These are phyloP conservation scores for Microbotryum silenes-acaulis DNA, from an alignment of 1,284 basidiomycete genomes.

Conservation along the genomic window DNA sequence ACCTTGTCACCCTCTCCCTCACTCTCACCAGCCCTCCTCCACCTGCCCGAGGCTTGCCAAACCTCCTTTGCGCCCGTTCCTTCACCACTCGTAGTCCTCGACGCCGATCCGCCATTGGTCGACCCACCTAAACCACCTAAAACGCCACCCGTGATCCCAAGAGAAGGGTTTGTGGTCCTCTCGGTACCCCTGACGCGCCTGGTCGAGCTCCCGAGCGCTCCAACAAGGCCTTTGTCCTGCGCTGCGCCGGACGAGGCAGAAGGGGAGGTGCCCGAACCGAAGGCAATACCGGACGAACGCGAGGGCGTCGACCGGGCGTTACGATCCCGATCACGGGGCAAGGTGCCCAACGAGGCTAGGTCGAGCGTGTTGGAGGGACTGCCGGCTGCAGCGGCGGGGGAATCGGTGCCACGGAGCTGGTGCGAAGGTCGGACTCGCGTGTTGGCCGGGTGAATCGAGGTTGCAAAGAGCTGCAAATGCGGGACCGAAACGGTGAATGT, in stretches of 20 bases:
- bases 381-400: not conserved
- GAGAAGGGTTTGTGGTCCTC: not conserved
- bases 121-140: constrained; percentile 24
- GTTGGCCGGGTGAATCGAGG: constrained; percentile 24
- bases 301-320: constrained; percentile 2
- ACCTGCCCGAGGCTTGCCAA: constrained; percentile 29
- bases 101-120: not conserved
- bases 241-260: too few species aligned
- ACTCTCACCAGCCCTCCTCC: constrained; percentile 12
- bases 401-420: constrained; percentile 10
- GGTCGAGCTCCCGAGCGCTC: not conserved
- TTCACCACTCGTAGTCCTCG: not conserved
- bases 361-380: constrained; percentile 22
- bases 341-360: constrained; percentile 24
- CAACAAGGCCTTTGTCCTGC: not conserved
- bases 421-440: constrained; percentile 14
- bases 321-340: constrained; percentile 32
- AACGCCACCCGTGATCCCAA: constrained; percentile 29
- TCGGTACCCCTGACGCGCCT: not conserved
- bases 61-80: constrained; percentile 19
- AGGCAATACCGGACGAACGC: not conserved
- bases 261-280: too few species aligned
- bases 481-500: not conserved
- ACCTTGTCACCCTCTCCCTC: constrained; percentile 27
- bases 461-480: constrained; percentile 20